Conservation (phyloP, 2,329 filamentous ascomycete species). For the Reticulascus tulasneorum region DNA sequence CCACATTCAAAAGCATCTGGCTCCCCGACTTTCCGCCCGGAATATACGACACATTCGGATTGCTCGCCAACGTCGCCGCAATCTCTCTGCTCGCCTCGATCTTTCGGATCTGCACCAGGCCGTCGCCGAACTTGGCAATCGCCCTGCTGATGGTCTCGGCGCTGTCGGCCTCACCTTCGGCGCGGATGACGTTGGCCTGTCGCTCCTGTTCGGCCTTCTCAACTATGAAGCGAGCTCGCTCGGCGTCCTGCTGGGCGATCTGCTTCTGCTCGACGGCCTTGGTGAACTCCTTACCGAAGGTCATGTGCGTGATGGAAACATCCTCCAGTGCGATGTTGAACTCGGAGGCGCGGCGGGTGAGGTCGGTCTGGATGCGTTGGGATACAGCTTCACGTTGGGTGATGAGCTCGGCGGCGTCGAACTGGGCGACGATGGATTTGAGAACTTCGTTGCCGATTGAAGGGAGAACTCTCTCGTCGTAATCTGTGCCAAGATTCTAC, state of each 20-base stretch:
- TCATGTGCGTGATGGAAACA: constrained; percentile 99
- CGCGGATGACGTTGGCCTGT: constrained; percentile 96
- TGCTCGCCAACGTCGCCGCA: constrained; percentile 79
- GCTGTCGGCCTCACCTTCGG: constrained; percentile 95
- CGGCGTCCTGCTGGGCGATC: constrained; percentile 98
- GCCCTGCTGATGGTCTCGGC: constrained; percentile 94
- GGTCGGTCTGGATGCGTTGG: constrained; percentile 87
- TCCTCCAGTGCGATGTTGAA: constrained; percentile 99
- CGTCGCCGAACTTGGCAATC: constrained; percentile 88
- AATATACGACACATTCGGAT: constrained; percentile 95
- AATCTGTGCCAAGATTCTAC: constrained; percentile 94
- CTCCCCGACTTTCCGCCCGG: constrained; percentile 68
- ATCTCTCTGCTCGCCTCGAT: constrained; percentile 97
- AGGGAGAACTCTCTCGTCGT: constrained; percentile 96
- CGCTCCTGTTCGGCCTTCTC: constrained; percentile 98
- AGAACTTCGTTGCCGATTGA: constrained; percentile 99
- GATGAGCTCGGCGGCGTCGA: constrained; percentile 97
- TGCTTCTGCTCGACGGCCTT: constrained; percentile 99
- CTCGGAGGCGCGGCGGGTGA: constrained; percentile 87
- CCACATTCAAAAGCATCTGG: constrained; percentile 52
- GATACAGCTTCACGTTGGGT: constrained; percentile 97
- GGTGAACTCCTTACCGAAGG: constrained; percentile 98
- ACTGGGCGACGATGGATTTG: constrained; percentile 97
- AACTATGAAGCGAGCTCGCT: constrained; percentile 95
- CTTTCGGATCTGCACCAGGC: constrained; percentile 90